Evolutionary conservation across 441 rosid genomes (phyloP).

Genomic region (Breynia disticha): DNA sequence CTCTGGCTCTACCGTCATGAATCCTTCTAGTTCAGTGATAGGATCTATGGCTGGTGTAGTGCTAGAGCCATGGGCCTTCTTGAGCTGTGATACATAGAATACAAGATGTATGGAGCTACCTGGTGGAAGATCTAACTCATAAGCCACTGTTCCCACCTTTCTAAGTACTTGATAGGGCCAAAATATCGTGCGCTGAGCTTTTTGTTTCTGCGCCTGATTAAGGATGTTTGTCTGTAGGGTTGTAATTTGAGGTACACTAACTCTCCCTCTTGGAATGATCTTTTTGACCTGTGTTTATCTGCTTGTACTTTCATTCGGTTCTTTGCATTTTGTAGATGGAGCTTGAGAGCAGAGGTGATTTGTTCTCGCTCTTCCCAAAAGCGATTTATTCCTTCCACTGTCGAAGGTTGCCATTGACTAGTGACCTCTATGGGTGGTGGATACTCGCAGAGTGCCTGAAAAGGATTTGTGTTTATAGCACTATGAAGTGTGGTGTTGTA

Average conservation of each 20-base stretch:
- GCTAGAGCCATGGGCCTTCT: too few species aligned
- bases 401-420: neutral
- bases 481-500: slow-evolving; percentile 5
- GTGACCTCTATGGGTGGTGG: neutral
- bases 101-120: neutral
- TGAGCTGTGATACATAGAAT: neutral
- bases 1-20: too few species aligned
- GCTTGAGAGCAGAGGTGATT: neutral
- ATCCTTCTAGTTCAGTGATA: too few species aligned
- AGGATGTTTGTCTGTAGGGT: neutral
- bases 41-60: too few species aligned
- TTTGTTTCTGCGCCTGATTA: neutral
- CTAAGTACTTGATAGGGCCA: neutral
- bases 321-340: neutral
- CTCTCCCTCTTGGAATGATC: neutral
- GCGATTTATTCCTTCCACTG: neutral
- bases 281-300: neutral
- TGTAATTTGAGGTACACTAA: neutral
- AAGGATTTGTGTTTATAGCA: neutral
- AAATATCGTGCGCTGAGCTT: neutral
- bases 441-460: neutral
- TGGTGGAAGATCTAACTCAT: neutral
- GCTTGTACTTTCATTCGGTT: neutral
- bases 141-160: neutral
- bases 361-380: neutral